A percentile compares a stretch with the other conserved stretches of the same genome.
phyloP scores from a whole-genome alignment of 441 rosid genomes.

The Sinapis alba region DNA sequence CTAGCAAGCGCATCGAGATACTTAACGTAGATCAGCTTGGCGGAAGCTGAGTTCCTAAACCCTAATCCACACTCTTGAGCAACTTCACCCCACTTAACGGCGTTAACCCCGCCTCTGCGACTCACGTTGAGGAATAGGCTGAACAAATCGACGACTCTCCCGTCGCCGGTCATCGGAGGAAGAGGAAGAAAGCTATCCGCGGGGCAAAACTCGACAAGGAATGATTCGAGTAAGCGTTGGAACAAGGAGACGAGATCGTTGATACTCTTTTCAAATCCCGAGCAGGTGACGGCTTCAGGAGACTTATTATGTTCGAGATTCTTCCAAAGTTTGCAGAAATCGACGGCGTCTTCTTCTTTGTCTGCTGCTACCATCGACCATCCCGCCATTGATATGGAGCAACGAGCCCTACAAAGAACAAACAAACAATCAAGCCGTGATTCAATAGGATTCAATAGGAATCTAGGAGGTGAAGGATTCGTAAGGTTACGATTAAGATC shows the following conservation, averaged over 20 bases:
- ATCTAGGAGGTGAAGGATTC: neutral
- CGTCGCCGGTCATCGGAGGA: slow-evolving; percentile 47
- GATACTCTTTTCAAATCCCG: slow-evolving; percentile 31
- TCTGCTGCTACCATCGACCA: slow-evolving; percentile 58
- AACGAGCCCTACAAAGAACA: slow-evolving; percentile 46
- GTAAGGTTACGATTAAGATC: neutral
- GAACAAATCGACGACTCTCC: slow-evolving; percentile 45
- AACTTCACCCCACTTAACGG: slow-evolving; percentile 59
- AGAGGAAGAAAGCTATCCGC: slow-evolving; percentile 13
- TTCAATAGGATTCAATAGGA: neutral
- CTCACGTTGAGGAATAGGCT: slow-evolving; percentile 51
- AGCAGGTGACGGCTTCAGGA: neutral
- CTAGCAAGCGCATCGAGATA: slow-evolving; percentile 56
- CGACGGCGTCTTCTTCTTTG: slow-evolving; percentile 31
- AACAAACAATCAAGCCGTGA: neutral
- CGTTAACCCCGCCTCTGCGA: slow-evolving; percentile 48
- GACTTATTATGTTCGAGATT: slow-evolving; percentile 6
- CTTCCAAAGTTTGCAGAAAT: slow-evolving; percentile 34
- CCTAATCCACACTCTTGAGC: slow-evolving; percentile 58
- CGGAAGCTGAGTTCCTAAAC: slow-evolving; percentile 30
- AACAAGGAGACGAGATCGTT: slow-evolving; percentile 39
- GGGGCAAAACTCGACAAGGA: slow-evolving; percentile 43
- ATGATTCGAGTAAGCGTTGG: slow-evolving; percentile 28
- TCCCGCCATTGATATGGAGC: slow-evolving; percentile 64
- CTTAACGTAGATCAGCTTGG: slow-evolving; percentile 57